Conservation (phyloP, 108 stramenopile genomes). For the Nitzschia palea region DNA sequence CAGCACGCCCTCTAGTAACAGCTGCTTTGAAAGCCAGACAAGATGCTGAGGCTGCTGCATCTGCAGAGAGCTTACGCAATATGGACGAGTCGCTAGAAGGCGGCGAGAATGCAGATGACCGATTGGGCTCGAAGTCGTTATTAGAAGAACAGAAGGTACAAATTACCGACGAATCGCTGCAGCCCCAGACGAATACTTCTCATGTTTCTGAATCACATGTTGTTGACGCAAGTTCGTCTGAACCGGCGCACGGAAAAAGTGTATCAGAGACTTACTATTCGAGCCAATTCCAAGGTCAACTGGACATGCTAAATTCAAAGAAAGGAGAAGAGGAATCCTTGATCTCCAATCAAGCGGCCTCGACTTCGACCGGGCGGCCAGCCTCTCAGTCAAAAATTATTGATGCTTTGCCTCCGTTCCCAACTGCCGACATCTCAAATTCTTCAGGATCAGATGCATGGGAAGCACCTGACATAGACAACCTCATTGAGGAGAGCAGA, state of each 20-base stretch:
- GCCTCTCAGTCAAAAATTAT: background rate
- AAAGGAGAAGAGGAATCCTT: background rate
- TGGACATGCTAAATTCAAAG: background rate
- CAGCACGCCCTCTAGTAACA: constrained; percentile 1
- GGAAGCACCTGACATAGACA: background rate
- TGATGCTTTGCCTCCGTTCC: no score
- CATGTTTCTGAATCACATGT: background rate
- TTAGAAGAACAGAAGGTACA: no score
- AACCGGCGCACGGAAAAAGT: no score
- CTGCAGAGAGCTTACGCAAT: background rate
- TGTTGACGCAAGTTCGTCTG: background rate
- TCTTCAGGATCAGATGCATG: background rate
- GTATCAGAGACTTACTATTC: no score
- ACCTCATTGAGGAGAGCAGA: background rate
- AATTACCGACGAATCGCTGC: background rate
- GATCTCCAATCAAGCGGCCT: background rate
- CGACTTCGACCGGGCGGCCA: background rate
- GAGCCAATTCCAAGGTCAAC: background rate
- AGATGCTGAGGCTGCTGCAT: background rate
- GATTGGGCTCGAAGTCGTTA: background rate
- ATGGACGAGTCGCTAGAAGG: background rate
- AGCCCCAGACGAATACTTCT: background rate
- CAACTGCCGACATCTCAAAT: no score
- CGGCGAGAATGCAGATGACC: background rate
- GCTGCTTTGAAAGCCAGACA: constrained; percentile 9